A percentile compares a stretch with the other conserved stretches of the same genome.
Evolutionary conservation across 495 filamentous ascomycete species (phyloP).

Genomic region (Lasiosphaeriaceae sp.): DNA sequence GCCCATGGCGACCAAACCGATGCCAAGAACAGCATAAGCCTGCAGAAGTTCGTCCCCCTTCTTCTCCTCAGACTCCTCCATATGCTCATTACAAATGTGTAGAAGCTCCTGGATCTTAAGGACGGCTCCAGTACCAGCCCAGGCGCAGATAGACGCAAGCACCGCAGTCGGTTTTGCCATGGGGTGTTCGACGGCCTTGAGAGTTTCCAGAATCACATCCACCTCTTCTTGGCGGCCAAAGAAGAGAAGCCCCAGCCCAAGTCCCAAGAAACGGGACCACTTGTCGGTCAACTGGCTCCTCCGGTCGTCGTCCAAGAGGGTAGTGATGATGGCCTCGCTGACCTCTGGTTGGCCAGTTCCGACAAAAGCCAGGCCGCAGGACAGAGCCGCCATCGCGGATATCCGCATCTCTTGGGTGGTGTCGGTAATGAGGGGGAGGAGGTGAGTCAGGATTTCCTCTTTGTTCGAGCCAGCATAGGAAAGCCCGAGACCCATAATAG

Average conservation of each 20-base stretch:
- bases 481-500: constrained; percentile 93
- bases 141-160: constrained; percentile 91
- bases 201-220: constrained; percentile 87
- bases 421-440: constrained; percentile 84
- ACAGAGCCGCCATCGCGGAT: constrained; percentile 91
- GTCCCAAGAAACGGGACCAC: constrained; percentile 93
- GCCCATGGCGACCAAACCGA: constrained; percentile 94
- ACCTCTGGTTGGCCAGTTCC: constrained; percentile 87
- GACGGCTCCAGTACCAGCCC: constrained; percentile 95
- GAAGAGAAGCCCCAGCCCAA: constrained; percentile 90
- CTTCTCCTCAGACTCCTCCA: constrained; percentile 86
- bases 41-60: constrained; percentile 92
- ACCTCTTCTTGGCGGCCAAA: constrained; percentile 97
- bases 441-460: constrained; percentile 71
- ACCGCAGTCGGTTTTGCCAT: constrained; percentile 89
- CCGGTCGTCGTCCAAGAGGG: constrained; percentile 86
- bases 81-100: constrained; percentile 95
- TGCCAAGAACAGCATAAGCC: constrained; percentile 90
- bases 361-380: constrained; percentile 87
- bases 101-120: constrained; percentile 94
- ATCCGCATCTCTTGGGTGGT: constrained; percentile 84
- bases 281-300: constrained; percentile 88
- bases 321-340: constrained; percentile 81
- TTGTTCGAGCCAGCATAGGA: constrained; percentile 91
- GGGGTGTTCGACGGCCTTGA: constrained; percentile 93